Base-by-base conservation (phyloP, 257 asterid species). In the Ophiorrhiza pumila region DNA sequence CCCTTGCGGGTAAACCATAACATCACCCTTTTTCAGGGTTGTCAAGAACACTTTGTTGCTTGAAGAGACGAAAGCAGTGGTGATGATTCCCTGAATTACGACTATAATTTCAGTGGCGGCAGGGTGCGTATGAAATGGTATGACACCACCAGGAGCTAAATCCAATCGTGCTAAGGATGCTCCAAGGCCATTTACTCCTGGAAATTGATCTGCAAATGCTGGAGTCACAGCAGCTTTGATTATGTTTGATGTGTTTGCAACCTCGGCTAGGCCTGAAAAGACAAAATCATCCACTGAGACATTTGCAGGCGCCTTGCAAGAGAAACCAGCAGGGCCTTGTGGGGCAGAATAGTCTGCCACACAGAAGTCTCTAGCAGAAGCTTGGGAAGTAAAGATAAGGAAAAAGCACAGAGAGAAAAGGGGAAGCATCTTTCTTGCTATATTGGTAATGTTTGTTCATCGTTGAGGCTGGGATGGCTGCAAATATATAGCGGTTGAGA, bases 81-180 rank as follows among this genome's bases (percentile, higher is more conserved):
- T 67, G 3, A 90, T 72, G 17, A 69, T 4, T 0, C 96, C 98
- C 68, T 88, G 83, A 3, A 76, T 76, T 0, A 88, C 92, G 4
- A 88, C 64, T 13, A 88, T 76, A 4, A 90, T 32, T 74, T 90
- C 95, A 1, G 91, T 82, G 0, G 91, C 96, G 2, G 79, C 94
- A 0, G 97, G 97, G 78, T 92, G 96, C 4, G 96, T 90, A 82
- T 92, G 97, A 80, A 92, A 49, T 18, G 97, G 95, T 15, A 90
- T 41, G 0, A 90, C 90, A 0, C 96, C 97, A 0, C 81, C 80
- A 0, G 93, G 71, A 20, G 89, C 97, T 27, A 90, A 60, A 57
- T 92, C 97, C 62, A 92, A 72, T 1, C 95, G 87, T 17, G 85
- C 96, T 0, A 87, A 78, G 15, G 96, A 92, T 12, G 88, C 20